phyloP scores from a whole-genome alignment of 139 green algal species.

The Chlamydomonas sphaeroides region DNA sequence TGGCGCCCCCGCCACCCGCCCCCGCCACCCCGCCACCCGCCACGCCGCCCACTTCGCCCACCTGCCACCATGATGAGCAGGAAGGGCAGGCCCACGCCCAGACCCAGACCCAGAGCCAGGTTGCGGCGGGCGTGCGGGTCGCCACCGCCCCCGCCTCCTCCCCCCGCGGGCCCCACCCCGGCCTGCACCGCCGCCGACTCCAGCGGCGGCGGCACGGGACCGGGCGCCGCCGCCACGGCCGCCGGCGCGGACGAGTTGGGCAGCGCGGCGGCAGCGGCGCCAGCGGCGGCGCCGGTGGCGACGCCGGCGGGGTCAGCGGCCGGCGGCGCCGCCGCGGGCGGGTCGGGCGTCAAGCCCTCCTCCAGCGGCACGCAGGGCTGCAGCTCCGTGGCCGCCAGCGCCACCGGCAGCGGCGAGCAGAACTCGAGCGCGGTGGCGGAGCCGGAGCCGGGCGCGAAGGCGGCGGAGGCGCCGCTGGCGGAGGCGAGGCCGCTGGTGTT shows the following conservation, averaged over 20 bases:
- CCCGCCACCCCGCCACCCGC: too few species aligned
- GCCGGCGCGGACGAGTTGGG: too few species aligned
- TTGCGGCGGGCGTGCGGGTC: background rate
- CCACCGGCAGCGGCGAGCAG: background rate
- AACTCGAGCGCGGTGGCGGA: background rate
- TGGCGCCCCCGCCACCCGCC: background rate
- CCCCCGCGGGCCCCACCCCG: background rate
- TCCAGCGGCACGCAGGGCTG: background rate
- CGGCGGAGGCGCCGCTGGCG: background rate
- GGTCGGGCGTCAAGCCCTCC: too few species aligned
- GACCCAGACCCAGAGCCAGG: constrained; percentile 23
- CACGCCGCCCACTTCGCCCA: background rate
- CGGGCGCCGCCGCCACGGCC: background rate
- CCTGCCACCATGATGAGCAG: background rate
- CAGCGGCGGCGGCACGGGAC: background rate
- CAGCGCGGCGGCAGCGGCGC: too few species aligned
- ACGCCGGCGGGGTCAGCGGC: background rate
- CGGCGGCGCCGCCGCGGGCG: background rate
- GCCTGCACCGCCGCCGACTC: background rate
- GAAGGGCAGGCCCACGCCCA: constrained; percentile 15
- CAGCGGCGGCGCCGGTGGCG: background rate
- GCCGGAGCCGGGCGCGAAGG: background rate
- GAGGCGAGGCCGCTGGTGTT: background rate
- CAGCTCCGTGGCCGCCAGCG: background rate
- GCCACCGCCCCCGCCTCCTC: too few species aligned